A percentile compares a stretch with the other conserved stretches of the same genome.
These are phyloP conservation scores for Argentina anserina DNA, from an alignment of 306 rosid genomes.

Conservation along the genomic window DNA sequence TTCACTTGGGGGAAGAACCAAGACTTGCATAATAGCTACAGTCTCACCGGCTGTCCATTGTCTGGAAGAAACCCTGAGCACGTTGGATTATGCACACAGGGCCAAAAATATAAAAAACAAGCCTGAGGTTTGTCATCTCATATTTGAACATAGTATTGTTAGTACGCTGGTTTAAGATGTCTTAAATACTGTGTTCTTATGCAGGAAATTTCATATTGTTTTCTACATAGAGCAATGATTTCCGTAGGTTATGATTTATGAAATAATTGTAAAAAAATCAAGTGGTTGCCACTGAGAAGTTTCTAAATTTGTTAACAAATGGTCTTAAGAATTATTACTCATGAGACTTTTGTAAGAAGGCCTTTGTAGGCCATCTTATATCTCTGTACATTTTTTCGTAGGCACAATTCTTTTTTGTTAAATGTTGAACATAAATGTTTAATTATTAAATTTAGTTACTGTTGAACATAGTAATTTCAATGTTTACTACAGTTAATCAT, in stretches of 20 bases:
- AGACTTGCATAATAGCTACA: slow-evolving; percentile 95
- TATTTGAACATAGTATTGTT: background rate
- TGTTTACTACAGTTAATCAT: background rate
- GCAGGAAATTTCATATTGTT: background rate
- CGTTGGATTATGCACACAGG: slow-evolving; percentile 92
- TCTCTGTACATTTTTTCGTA: background rate
- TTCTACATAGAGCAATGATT: background rate
- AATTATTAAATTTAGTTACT: too few species aligned
- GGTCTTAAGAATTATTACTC: background rate
- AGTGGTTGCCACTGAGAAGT: background rate
- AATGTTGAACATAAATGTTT: too few species aligned
- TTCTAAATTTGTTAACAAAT: background rate
- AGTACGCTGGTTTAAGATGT: background rate
- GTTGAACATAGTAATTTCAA: background rate
- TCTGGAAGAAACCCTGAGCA: slow-evolving; percentile 90
- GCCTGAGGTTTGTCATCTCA: slow-evolving; percentile 70
- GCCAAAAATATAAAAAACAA: slow-evolving; percentile 89
- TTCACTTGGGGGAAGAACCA: slow-evolving; percentile 98
- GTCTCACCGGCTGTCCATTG: slow-evolving; percentile 99
- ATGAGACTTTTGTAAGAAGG: background rate
- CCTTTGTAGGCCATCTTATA: background rate
- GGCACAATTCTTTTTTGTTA: background rate
- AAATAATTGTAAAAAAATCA: background rate
- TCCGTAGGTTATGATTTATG: background rate
- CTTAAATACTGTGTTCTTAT: background rate